Base-by-base conservation (phyloP, 129 eudicot species). In the Artemisia annua region DNA sequence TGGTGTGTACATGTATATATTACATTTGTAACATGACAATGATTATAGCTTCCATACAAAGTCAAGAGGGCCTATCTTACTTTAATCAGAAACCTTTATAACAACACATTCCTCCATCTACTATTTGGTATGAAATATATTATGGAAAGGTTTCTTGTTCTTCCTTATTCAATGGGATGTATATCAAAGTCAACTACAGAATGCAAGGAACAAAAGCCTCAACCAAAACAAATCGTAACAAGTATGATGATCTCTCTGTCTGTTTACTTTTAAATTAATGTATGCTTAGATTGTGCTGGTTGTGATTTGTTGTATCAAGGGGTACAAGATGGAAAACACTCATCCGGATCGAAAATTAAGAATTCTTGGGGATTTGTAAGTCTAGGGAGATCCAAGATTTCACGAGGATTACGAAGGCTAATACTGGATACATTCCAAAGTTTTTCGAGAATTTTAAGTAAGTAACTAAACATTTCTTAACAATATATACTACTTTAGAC, bases 111-210 rank as follows among this genome's bases (percentile, higher is more conserved):
- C 39, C 39, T 30, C 8, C 8, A 70, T 39, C 66, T 43, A 71
- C 55, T 26, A 26, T 60, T 39, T 72, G 19, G 26, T 48, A 88
- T 84, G 93, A 87, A 78, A 76, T 81, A 79, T 20, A 60, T 60
- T 7, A 74, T 81, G 64, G 93, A 86, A 57, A 86, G 91, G 70
- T 69, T 89, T 50, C 48, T 85, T 11, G 80, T 83, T 67, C 85
- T 86, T 67, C 96, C 96, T 14, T 85, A 83, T 75, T 77, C 93
- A 19, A 51, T 86, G 77, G 96, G 90, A 10, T 91, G 97, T 56
- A 80, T 73, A 53, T 76, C 96, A 32, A 82, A 69, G 49, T 76
- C 93, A 15, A 79, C 85, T 28, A 83, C 83, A 75, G 73, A 56
- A 55, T 22, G 20, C 69, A 78, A 57, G 74, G 67, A 82, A 60